Evolutionary conservation across 2,329 filamentous ascomycete species (phyloP).

Genomic region (Aspergillus tanneri): DNA sequence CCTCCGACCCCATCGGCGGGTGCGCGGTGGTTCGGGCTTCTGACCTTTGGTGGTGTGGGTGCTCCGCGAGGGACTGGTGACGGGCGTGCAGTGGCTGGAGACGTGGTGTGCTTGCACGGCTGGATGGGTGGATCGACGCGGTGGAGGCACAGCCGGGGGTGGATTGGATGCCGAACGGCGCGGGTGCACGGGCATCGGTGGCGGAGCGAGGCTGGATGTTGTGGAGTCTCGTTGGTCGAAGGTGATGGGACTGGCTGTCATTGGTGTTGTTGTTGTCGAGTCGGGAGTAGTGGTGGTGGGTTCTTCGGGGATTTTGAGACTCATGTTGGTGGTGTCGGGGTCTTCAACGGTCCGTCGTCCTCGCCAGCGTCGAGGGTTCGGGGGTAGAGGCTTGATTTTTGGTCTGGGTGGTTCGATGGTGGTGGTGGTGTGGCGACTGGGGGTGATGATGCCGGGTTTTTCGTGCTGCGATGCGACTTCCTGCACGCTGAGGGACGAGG

Average conservation of each 20-base stretch:
- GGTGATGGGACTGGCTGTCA: constrained; percentile 13
- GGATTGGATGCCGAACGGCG: constrained; percentile 36
- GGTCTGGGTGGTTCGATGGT: constrained; percentile 19
- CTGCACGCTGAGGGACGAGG: constrained; percentile 71
- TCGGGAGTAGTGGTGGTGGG: constrained; percentile 2
- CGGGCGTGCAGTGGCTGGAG: constrained; percentile 29
- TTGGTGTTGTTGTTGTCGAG: background rate
- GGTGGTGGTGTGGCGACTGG: constrained; percentile 55
- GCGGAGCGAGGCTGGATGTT: constrained; percentile 25
- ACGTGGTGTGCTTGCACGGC: constrained; percentile 20
- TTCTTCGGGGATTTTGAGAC: constrained; percentile 30
- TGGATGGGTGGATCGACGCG: constrained; percentile 38
- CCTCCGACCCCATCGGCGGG: constrained; percentile 41
- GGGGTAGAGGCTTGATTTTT: constrained; percentile 43
- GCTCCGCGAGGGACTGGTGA: constrained; percentile 18
- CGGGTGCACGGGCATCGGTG: constrained; percentile 23
- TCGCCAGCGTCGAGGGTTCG: constrained; percentile 45
- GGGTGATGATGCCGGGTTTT: constrained; percentile 78
- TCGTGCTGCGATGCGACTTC: constrained; percentile 78
- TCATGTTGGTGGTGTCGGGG: constrained; percentile 30
- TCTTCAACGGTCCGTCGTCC: constrained; percentile 36
- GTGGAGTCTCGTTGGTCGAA: constrained; percentile 26
- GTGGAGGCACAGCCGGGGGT: constrained; percentile 44
- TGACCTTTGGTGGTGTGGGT: too few relatives aligned
- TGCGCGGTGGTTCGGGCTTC: constrained; percentile 42